Evolutionary conservation across 202 grass and related monocot species (phyloP), one percentile per base, ranked within the genome.

Genomic region (Brachypodium distachyon): DNA sequence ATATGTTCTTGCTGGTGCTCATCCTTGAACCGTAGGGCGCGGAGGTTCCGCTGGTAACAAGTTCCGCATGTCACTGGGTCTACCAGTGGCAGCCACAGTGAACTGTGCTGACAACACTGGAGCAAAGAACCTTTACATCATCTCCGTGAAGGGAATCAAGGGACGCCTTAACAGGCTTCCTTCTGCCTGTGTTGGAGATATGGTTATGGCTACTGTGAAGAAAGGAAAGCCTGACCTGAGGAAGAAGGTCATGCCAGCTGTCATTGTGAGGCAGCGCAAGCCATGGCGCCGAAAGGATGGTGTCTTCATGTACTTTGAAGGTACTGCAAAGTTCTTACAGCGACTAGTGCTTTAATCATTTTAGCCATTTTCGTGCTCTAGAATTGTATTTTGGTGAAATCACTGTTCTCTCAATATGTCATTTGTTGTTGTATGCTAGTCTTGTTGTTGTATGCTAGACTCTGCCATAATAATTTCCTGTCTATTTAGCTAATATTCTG

Each of bases 251-350:
- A 97, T 97, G 93, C 93, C 93, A 46, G 93, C 93, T 54, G 93
- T 97, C 39, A 90, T 97, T 29, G 93, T 97, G 54, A 90, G 90
- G 80, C 93, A 93, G 83, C 83, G 93, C 74, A 97, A 97, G 70
- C 85, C 93, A 27, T 97, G 83, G 77, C 93, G 90, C 87, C 49
- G 93, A 93, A 97, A 97, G 93, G 90, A 97, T 29, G 90, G 93
- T 73, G 90, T 97, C 69, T 97, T 89, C 90, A 97, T 97, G 93
- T 97, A 97, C 77, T 97, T 97, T 65, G 93, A 93, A 91, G 93
- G 93, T 97, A 89, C 5, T 1, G 40, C 7, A 5, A 7, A n/a
- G 64, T 34, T 80, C 21, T 43, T 57, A 48, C 43, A 18, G 9
- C 60, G 25, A 28, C 16, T 39, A 31, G 10, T 37, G 46, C 21